These are phyloP conservation scores for Pichia sp. DNA, from an alignment of 1,139 yeast species.

Conservation along the genomic window DNA sequence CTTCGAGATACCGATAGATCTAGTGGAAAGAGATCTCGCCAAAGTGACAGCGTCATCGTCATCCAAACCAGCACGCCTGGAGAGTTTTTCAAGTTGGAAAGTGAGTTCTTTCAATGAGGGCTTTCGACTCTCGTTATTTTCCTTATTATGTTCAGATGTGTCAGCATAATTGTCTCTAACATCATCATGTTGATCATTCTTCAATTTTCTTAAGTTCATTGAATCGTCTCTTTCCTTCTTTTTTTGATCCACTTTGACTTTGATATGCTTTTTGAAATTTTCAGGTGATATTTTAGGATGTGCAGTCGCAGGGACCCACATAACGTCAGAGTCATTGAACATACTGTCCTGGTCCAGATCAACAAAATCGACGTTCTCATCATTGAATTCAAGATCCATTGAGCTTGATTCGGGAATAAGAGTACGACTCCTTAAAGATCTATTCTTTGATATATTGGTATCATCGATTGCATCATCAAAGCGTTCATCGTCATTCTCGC, in stretches of 20 bases:
- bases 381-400: conserved; percentile 12
- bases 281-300: conserved; percentile 95
- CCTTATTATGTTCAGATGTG: not conserved
- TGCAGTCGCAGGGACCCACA: conserved; percentile 94
- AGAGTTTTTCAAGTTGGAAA: conserved; percentile 55
- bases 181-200: conserved; percentile 10
- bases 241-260: conserved; percentile 68
- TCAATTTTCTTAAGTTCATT: conserved; percentile 21
- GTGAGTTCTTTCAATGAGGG: conserved; percentile 66
- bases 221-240: conserved; percentile 31
- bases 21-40: conserved; percentile 61
- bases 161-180: not conserved
- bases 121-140: conserved; percentile 12
- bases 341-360: conserved; percentile 23
- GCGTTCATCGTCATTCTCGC: conserved; percentile 1
- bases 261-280: conserved; percentile 77
- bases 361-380: conserved; percentile 13
- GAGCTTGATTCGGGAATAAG: not conserved
- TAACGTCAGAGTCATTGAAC: conserved; percentile 34
- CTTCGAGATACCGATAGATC: conserved; percentile 50
- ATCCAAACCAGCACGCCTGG: conserved; percentile 66
- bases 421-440: not conserved
- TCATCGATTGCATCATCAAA: conserved; percentile 1
- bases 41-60: conserved; percentile 68
- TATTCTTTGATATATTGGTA: not conserved